Evolutionary conservation across 257 asterid genomes (phyloP).

Genomic region (Vinca minor): DNA sequence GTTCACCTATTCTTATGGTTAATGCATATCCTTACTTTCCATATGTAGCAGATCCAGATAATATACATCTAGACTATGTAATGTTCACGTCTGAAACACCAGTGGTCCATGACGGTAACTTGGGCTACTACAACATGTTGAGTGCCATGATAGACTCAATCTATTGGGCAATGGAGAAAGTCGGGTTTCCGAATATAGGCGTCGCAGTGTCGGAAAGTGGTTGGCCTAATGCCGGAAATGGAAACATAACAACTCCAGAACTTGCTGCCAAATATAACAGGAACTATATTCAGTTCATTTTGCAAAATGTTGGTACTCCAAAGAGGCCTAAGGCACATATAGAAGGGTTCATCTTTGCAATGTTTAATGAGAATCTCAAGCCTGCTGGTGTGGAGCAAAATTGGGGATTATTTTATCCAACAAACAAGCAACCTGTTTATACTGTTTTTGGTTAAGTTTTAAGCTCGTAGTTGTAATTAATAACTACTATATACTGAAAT

Average conservation of each 20-base stretch:
- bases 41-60: background rate
- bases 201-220: constrained; percentile 35
- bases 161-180: constrained; percentile 34
- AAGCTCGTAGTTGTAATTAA: too few species aligned
- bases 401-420: constrained; percentile 21
- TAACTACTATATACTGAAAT: too few species aligned
- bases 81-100: constrained; percentile 13
- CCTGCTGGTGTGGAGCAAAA: constrained; percentile 12
- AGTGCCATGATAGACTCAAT: constrained; percentile 33
- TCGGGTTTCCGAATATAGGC: constrained; percentile 16
- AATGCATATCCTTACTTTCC: constrained; percentile 42
- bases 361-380: constrained; percentile 24
- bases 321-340: constrained; percentile 11
- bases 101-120: background rate
- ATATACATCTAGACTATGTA: constrained; percentile 22
- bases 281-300: background rate
- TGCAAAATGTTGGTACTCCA: constrained; percentile 13
- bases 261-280: constrained; percentile 18
- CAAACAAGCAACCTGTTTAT: constrained; percentile 4
- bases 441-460: too few species aligned
- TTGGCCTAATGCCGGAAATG: constrained; percentile 29
- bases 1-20: constrained; percentile 22
- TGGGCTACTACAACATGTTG: constrained; percentile 28
- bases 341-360: constrained; percentile 19
- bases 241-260: background rate